Base-by-base conservation (phyloP, 1,284 basidiomycete genomes). In the Pyrrhoderma noxium region DNA sequence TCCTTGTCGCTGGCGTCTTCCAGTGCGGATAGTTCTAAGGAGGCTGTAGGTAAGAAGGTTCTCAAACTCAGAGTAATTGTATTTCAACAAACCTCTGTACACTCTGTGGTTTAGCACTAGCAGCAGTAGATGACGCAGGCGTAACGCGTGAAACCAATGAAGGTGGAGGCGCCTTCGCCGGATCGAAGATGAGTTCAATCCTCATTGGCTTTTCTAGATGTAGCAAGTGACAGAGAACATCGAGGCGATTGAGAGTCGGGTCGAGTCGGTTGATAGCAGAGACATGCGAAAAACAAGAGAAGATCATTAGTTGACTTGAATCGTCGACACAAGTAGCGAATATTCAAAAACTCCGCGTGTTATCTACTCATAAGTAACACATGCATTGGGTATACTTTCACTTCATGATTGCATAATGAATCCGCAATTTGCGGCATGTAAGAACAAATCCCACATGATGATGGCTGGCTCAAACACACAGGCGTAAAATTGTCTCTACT, bases 111-210 rank as follows among this genome's bases (percentile, higher is more conserved):
- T 22, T 22, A 37, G 65, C 65, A 50, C 66, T 63, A 25, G 68
- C 61, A 40, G 71, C 64, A 13, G 62, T 58, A 18, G 64, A 63
- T n/a, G 77, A 69, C 25, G 76, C 74, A 44, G 84, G 76, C 2
- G 85, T 79, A 27, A 89, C 82, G 50, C 85, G 82, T 21, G 80
- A 78, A 18, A 77, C 81, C 58, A 94, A 75, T 2, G 82, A 73
- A 8, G 85, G 75, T 3, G 78, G 75, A n/a, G 82, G 76, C 31
- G 47, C 44, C 49, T 79, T 79, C 49, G 85, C 75, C 21, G 93
- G 93, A 74, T 95, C 91, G 65, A 97, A 79, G 43, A 97, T 83
- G 57, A 98, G 92, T 76, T 98, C 95, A 58, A 98, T 93, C 77
- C 93, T 95, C 89, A 99, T 95, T 22, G 93, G 89, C 62, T 90